Evolutionary conservation across 1,284 basidiomycete species (phyloP).

Genomic region (Ganoderma lucidum): DNA sequence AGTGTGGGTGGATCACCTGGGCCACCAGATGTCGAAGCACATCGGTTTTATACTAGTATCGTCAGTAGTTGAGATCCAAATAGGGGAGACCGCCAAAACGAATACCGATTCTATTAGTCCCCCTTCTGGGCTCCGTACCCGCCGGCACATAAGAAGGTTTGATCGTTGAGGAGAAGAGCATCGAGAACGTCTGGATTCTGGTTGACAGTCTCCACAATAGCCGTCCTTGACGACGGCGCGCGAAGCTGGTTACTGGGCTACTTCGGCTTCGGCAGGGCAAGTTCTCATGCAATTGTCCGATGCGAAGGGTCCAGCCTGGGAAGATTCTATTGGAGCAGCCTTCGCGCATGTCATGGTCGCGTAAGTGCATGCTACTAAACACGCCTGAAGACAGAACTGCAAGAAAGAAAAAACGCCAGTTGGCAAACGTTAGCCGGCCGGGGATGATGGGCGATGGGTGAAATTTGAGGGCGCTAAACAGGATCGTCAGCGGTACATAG

Average conservation of each 20-base stretch:
- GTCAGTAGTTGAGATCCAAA: conserved; percentile 18
- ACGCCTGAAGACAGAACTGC: background rate
- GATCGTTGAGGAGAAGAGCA: conserved; percentile 14
- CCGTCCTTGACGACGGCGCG: conserved; percentile 28
- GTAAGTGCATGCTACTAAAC: background rate
- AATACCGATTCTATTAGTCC: conserved; percentile 4
- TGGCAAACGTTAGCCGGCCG: background rate
- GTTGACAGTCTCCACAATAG: conserved; percentile 25
- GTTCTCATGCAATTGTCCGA: conserved; percentile 27
- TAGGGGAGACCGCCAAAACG: conserved; percentile 12
- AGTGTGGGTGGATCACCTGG: conserved; percentile 12
- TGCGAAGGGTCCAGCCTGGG: background rate
- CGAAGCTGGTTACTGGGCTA: conserved; percentile 10
- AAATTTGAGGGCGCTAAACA: background rate
- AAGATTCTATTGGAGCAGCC: conserved; percentile 4
- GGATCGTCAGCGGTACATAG: background rate
- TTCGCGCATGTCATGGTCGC: background rate
- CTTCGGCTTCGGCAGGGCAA: conserved; percentile 1
- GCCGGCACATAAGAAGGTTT: conserved; percentile 19
- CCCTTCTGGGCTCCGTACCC: conserved; percentile 14
- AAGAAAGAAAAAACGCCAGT: background rate
- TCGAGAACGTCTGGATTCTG: conserved; percentile 9
- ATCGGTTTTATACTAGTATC: conserved; percentile 24
- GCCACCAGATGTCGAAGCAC: background rate
- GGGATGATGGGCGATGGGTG: background rate